phyloP scores from a whole-genome alignment of 2,329 filamentous ascomycete genomes.

The Cladosporium sp. region DNA sequence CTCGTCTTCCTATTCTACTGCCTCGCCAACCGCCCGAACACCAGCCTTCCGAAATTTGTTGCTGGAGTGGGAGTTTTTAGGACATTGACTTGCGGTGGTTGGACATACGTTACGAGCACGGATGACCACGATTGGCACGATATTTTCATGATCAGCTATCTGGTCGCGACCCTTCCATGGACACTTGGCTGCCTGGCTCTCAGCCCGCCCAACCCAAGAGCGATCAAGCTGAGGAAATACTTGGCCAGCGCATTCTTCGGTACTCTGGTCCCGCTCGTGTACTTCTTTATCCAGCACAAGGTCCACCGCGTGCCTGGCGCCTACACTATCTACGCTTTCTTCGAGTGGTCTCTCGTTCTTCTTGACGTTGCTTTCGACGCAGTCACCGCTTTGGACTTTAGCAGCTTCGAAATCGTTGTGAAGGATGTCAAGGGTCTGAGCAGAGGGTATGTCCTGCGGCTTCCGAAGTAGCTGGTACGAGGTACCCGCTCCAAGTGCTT shows the following conservation, averaged over 20 bases:
- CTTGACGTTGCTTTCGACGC: slow-evolving; percentile 97
- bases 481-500: slow-evolving; percentile 33
- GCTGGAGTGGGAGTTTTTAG: slow-evolving; percentile 76
- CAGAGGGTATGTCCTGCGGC: slow-evolving; percentile 98
- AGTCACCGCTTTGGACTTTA: slow-evolving; percentile 87
- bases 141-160: slow-evolving; percentile 98
- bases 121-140: slow-evolving; percentile 99
- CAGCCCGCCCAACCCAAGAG: slow-evolving; percentile 75
- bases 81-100: slow-evolving; percentile 90
- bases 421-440: slow-evolving; percentile 84
- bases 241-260: slow-evolving; percentile 82
- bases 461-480: slow-evolving; percentile 73
- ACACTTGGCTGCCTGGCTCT: slow-evolving; percentile 83
- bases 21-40: slow-evolving; percentile 66
- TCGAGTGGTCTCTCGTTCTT: slow-evolving; percentile 92
- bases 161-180: slow-evolving; percentile 92
- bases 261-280: slow-evolving; percentile 82
- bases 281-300: slow-evolving; percentile 99
- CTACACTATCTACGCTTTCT: slow-evolving; percentile 96
- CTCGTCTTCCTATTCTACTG: slow-evolving; percentile 91
- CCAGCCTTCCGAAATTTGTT: slow-evolving; percentile 75
- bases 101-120: slow-evolving; percentile 97
- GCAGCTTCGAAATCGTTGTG: slow-evolving; percentile 78
- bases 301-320: slow-evolving; percentile 90
- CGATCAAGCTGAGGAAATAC: slow-evolving; percentile 84